These are phyloP conservation scores for Epichloe coenophiala DNA, from an alignment of 2,329 filamentous ascomycete genomes.

Conservation along the genomic window DNA sequence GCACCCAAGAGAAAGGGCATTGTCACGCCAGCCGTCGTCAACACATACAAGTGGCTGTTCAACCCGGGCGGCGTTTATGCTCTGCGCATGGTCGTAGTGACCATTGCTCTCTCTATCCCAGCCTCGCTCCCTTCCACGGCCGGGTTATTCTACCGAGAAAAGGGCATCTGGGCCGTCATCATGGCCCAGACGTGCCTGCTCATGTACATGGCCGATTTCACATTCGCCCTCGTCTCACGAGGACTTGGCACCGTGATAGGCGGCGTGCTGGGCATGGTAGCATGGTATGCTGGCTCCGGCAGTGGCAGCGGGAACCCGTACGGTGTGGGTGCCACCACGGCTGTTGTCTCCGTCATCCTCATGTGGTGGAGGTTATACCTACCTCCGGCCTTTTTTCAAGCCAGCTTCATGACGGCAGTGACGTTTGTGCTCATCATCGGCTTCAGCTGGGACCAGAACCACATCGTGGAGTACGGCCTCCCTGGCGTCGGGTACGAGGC, in stretches of 20 bases:
- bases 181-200: slow-evolving; percentile 35
- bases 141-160: slow-evolving; percentile 37
- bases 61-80: slow-evolving; percentile 31
- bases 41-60: slow-evolving; percentile 26
- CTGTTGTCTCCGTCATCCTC: slow-evolving; percentile 20
- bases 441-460: slow-evolving; percentile 32
- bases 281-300: slow-evolving; percentile 40
- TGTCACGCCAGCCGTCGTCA: slow-evolving; percentile 14
- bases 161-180: slow-evolving; percentile 38
- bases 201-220: slow-evolving; percentile 37
- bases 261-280: slow-evolving; percentile 30
- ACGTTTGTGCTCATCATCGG: slow-evolving; percentile 31
- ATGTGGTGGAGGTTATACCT: slow-evolving; percentile 24
- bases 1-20: slow-evolving; percentile 6
- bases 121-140: slow-evolving; percentile 27
- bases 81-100: slow-evolving; percentile 32
- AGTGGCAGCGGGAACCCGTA: slow-evolving; percentile 34
- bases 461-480: slow-evolving; percentile 28
- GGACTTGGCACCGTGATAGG: slow-evolving; percentile 30
- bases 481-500: slow-evolving; percentile 32
- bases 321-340: slow-evolving; percentile 32
- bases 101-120: slow-evolving; percentile 29
- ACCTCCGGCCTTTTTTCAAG: slow-evolving; percentile 15
- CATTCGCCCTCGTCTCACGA: slow-evolving; percentile 28
- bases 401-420: slow-evolving; percentile 18